Conservation (phyloP, 495 filamentous ascomycete genomes). For the Aspergillus diversus region DNA sequence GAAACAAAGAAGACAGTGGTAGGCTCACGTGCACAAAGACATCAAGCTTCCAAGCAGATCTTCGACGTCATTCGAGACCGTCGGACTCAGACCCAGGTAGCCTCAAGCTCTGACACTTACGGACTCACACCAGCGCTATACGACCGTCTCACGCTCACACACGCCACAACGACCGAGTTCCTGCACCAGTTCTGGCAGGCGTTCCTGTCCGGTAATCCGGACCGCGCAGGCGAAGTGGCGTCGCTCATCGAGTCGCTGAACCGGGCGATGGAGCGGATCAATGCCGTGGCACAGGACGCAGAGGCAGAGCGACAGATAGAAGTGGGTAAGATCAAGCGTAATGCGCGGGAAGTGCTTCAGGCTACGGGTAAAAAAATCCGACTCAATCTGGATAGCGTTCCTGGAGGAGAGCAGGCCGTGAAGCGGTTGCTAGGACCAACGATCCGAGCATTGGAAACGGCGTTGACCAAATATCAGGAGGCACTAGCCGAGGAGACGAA, state of each 20-base stretch:
- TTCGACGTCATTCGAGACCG: constrained; percentile 50
- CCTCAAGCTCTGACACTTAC: constrained; percentile 49
- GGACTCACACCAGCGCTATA: constrained; percentile 68
- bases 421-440: constrained; percentile 74
- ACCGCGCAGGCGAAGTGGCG: constrained; percentile 72
- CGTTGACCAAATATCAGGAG: constrained; percentile 63
- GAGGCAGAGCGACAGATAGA: constrained; percentile 68
- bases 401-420: constrained; percentile 77
- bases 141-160: constrained; percentile 77
- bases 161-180: constrained; percentile 92
- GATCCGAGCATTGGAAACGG: constrained; percentile 65
- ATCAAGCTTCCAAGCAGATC: constrained; percentile 46
- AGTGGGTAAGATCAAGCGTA: constrained; percentile 62
- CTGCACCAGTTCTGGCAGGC: constrained; percentile 94
- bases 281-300: constrained; percentile 77
- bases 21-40: constrained; percentile 41
- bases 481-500: constrained; percentile 62
- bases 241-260: constrained; percentile 77
- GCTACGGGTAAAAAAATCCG: constrained; percentile 70
- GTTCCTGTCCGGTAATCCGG: constrained; percentile 81
- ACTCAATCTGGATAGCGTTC: constrained; percentile 64
- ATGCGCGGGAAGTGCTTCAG: constrained; percentile 67
- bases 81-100: constrained; percentile 38
- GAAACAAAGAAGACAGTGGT: constrained; percentile 45
- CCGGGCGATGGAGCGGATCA: constrained; percentile 76